Evolutionary conservation across 768 basidiomycete species (phyloP).

Genomic region (Lyophyllum atratum): DNA sequence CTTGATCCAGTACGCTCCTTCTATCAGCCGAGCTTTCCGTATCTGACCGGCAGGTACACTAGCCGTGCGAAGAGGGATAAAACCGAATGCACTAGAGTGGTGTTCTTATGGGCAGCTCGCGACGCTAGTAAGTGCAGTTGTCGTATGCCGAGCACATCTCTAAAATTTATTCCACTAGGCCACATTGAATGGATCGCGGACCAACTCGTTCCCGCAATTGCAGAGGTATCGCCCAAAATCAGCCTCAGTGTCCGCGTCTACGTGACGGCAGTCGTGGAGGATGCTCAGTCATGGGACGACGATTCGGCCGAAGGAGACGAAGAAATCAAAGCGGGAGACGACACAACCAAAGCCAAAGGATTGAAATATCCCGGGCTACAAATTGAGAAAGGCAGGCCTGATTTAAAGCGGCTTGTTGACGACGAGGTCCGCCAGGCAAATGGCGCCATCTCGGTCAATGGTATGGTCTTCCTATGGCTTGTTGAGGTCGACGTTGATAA

Average conservation of each 20-base stretch:
- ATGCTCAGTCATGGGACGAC: conserved; percentile 6
- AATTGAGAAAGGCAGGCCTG: conserved; percentile 41
- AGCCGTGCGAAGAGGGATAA: conserved; percentile 7
- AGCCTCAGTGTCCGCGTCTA: conserved; percentile 20
- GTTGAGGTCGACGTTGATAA: not conserved
- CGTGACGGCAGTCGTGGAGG: conserved; percentile 14
- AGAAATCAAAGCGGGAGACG: conserved; percentile 8
- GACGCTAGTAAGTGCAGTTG: conserved; percentile 28
- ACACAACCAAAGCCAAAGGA: not conserved
- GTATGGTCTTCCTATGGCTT: conserved; percentile 27
- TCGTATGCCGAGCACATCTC: not conserved
- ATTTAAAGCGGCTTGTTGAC: conserved; percentile 35
- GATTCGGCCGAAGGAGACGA: conserved; percentile 8
- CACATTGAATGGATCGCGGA: conserved; percentile 32
- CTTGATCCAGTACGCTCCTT: conserved; percentile 38
- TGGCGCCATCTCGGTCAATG: conserved; percentile 49
- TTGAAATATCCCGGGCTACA: conserved; percentile 18
- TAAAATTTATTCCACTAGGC: conserved; percentile 9
- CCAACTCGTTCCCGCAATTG: conserved; percentile 20
- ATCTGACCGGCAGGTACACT: not conserved
- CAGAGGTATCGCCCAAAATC: not conserved
- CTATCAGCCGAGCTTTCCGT: not conserved
- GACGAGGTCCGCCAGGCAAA: conserved; percentile 35
- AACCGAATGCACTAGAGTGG: not conserved
- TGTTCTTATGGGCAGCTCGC: conserved; percentile 46